Base-by-base conservation (phyloP, 2,329 filamentous ascomycete genomes). In the Alternaria incomplexa region DNA sequence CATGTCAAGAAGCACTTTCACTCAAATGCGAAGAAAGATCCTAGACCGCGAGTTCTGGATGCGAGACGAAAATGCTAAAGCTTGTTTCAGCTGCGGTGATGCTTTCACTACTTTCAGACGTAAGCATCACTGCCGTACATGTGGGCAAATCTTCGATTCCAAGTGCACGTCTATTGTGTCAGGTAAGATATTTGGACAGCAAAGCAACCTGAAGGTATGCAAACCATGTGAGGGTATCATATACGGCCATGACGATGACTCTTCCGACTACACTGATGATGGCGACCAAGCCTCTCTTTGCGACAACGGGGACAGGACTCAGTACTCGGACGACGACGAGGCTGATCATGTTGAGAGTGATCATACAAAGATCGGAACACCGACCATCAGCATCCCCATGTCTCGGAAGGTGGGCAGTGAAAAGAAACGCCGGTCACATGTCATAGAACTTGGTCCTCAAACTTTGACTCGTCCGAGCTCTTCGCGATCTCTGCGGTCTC, bases 21-120 rank as follows among this genome's bases (percentile, higher is more conserved):
- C 79, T 53, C 90, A 91, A 70, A 91, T 97, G 84, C 89, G 91
- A 65, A 92, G 93, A 73, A 93, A 95, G 74, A 90, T 99, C 8
- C 83, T 98, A 48, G 97, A 92, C 77, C 96, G 94, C 74, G 94
- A 98, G 71, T 98, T 97, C 72, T 98, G 95, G 96, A 99, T 99
- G 96, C 92, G 93, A 63, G 96, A 99, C 77, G 96, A 98, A 75
- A 97, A 96, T 66, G 96, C 95, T 63, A 98, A 97, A 77, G 95
- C 97, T 73, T 99, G 96, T 75, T 99, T 97, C 77, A 88, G 93
- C 47, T 99, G 96, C 73, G 93, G 93, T 47, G 91, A 93, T 62
- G 87, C 92, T 2, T 99, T 99, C 75, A 93, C 93, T 0, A 96
- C 95, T 1, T 98, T 98, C 77, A 88, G 96, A 62, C 89, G 96